Conservation (phyloP, 108 stramenopile genomes). For the Skeletonema potamos region DNA sequence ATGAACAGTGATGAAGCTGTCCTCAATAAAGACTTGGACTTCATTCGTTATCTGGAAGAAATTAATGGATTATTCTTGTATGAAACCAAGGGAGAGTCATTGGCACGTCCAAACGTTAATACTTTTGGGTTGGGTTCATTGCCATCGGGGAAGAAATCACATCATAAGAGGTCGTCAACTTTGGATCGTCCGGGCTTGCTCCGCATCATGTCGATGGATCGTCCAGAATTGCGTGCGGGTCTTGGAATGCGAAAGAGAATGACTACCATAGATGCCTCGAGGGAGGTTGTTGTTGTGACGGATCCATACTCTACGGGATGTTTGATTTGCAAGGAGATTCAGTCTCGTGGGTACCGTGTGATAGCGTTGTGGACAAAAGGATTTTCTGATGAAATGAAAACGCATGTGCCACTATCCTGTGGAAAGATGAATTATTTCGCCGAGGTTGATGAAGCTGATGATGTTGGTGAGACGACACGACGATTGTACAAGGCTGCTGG, state of each 20-base stretch:
- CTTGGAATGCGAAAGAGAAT: slow-evolving; percentile 58
- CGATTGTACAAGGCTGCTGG: slow-evolving; percentile 60
- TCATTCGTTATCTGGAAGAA: slow-evolving; percentile 82
- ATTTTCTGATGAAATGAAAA: slow-evolving; percentile 70
- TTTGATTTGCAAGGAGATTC: slow-evolving; percentile 70
- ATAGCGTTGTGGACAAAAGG: slow-evolving; percentile 77
- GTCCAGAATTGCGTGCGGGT: slow-evolving; percentile 63
- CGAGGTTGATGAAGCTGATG: slow-evolving; percentile 59
- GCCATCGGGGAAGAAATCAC: slow-evolving; percentile 29
- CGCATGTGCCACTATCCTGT: slow-evolving; percentile 67
- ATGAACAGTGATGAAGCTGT: slow-evolving; percentile 66
- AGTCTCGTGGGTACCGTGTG: slow-evolving; percentile 72
- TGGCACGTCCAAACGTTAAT: slow-evolving; percentile 68
- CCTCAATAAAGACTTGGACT: slow-evolving; percentile 68
- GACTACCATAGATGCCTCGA: slow-evolving; percentile 76
- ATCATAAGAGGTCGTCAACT: slow-evolving; percentile 50
- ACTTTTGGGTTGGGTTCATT: slow-evolving; percentile 45
- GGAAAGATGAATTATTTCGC: slow-evolving; percentile 47
- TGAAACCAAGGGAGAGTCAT: slow-evolving; percentile 65
- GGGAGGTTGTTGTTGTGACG: slow-evolving; percentile 84
- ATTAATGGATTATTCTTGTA: slow-evolving; percentile 82
- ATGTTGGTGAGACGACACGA: slow-evolving; percentile 52
- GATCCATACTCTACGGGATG: slow-evolving; percentile 94
- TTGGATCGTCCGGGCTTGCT: slow-evolving; percentile 71
- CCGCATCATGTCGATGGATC: slow-evolving; percentile 71